A percentile compares a stretch with the other conserved stretches of the same genome.
Evolutionary conservation across 2,329 filamentous ascomycete genomes (phyloP).

Genomic region (Apiospora aurea): DNA sequence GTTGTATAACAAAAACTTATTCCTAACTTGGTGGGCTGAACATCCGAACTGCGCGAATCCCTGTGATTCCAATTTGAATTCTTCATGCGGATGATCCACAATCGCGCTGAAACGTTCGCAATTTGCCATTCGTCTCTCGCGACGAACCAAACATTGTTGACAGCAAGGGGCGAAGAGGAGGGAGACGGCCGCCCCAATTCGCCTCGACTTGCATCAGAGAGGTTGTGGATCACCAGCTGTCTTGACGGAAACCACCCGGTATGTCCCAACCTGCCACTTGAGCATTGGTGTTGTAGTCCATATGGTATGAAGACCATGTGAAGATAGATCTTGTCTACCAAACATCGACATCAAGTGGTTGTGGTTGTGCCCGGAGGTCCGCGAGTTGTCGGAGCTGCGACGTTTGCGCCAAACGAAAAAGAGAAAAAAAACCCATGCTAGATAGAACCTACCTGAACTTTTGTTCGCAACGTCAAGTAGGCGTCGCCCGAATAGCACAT

Average conservation of each 20-base stretch:
- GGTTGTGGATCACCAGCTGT: neutral
- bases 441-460: constrained; percentile 77
- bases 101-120: constrained; percentile 24
- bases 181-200: neutral
- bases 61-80: constrained; percentile 35
- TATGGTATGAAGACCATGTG: too few species aligned
- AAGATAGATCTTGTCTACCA: constrained; percentile 17
- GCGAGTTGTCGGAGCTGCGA: neutral
- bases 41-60: constrained; percentile 37
- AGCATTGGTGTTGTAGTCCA: constrained; percentile 3
- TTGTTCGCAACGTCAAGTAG: constrained; percentile 91
- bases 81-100: constrained; percentile 45
- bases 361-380: constrained; percentile 24
- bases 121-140: constrained; percentile 28
- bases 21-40: neutral
- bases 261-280: constrained; percentile 2
- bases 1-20: neutral
- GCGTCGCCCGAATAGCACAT: constrained; percentile 98
- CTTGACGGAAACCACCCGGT: neutral
- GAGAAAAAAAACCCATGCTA: constrained; percentile 21
- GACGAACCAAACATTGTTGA: constrained; percentile 27
- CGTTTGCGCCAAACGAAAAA: constrained; percentile 25
- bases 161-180: constrained; percentile 25
- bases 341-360: constrained; percentile 23
- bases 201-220: neutral